phyloP scores from a whole-genome alignment of 306 rosid genomes.

The Rosa multiflora region DNA sequence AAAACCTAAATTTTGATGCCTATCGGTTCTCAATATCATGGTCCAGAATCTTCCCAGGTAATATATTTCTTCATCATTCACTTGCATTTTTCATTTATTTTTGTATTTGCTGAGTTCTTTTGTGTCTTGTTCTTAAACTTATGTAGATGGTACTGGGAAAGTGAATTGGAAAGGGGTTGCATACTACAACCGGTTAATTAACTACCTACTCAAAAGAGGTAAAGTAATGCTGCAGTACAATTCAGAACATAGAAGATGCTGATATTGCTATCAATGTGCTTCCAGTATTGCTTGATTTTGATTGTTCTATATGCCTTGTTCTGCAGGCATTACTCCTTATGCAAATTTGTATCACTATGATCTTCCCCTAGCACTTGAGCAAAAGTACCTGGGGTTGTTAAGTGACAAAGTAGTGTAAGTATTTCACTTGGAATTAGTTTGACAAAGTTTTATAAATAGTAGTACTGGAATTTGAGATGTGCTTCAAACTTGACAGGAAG shows the following conservation, averaged over 20 bases:
- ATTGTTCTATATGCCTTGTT: background rate
- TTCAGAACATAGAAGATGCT: background rate
- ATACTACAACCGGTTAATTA: slow-evolving; percentile 79
- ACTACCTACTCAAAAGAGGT: slow-evolving; percentile 75
- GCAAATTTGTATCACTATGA: slow-evolving; percentile 93
- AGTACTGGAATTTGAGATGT: slow-evolving; percentile 13
- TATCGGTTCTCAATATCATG: slow-evolving; percentile 96
- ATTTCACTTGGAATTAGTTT: background rate
- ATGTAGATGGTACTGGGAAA: slow-evolving; percentile 77
- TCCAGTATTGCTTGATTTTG: background rate
- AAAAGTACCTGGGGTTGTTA: slow-evolving; percentile 69
- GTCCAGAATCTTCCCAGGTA: slow-evolving; percentile 94
- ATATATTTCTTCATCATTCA: background rate
- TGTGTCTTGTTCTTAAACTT: background rate
- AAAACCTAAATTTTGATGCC: slow-evolving; percentile 69
- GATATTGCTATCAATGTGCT: background rate
- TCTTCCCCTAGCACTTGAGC: slow-evolving; percentile 83
- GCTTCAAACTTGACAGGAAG: slow-evolving; percentile 48
- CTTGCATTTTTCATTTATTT: background rate
- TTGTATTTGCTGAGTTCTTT: background rate
- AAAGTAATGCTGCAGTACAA: background rate
- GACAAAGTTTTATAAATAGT: background rate
- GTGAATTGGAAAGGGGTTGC: slow-evolving; percentile 89
- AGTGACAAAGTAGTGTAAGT: slow-evolving; percentile 80
- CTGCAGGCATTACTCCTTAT: slow-evolving; percentile 77